Evolutionary conservation across 768 basidiomycete genomes (phyloP).

Genomic region (Ephemerocybe angulata): DNA sequence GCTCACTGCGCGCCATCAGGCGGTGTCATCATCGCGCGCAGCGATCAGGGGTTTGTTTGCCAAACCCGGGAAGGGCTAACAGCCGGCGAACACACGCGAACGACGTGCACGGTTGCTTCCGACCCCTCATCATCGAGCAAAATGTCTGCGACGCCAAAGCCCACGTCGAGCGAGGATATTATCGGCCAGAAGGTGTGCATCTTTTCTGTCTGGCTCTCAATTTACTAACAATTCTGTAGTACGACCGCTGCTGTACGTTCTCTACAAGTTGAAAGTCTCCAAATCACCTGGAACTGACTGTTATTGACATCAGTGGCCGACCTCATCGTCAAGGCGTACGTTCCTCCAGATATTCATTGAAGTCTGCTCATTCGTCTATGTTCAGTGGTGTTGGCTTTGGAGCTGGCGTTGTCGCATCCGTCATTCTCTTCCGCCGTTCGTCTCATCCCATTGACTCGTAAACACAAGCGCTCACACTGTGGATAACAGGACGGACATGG

Average conservation of each 20-base stretch:
- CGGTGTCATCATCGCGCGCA: background rate
- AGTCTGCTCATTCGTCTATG: background rate
- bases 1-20: conserved; percentile 4
- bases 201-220: background rate
- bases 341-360: conserved; percentile 10
- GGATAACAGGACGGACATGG: conserved; percentile 78
- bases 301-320: conserved; percentile 25
- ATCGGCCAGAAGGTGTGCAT: conserved; percentile 79
- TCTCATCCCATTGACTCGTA: conserved; percentile 21
- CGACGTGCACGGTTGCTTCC: conserved; percentile 30
- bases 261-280: conserved; percentile 5
- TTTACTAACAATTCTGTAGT: conserved; percentile 40
- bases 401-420: conserved; percentile 83
- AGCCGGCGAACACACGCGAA: background rate
- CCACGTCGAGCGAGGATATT: conserved; percentile 84
- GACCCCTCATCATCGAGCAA: conserved; percentile 16
- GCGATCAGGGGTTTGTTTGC: conserved; percentile 2
- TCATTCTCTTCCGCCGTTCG: conserved; percentile 88
- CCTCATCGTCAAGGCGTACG: conserved; percentile 78
- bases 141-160: conserved; percentile 57
- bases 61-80: background rate
- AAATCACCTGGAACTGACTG: conserved; percentile 10
- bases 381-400: conserved; percentile 83
- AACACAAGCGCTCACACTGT: background rate
- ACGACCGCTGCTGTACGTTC: conserved; percentile 80